Evolutionary conservation across 2,329 filamentous ascomycete genomes (phyloP), one percentile per base, ranked within the genome.

Genomic region (Diaporthe ilicicola): DNA sequence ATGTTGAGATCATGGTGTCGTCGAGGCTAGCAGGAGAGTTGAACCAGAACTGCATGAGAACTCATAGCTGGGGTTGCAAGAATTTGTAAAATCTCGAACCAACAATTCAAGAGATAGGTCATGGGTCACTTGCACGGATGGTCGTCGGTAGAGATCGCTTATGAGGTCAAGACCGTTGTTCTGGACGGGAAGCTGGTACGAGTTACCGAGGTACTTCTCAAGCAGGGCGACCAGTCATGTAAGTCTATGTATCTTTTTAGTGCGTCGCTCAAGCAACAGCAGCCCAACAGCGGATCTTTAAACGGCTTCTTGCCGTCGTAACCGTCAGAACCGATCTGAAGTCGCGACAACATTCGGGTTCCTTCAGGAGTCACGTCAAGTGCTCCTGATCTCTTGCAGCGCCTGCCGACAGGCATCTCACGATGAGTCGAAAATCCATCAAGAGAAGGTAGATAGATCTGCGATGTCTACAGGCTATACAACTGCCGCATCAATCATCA

Each of bases 391-490:
- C 34, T 24, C 2, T 29, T 10, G 9, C 32, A 10, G 6, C 13
- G 12, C 32, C 37, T 24, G 42, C 24, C 32, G 27, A 46, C 29
- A 19, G n/a, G 6, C 3, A 27, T 15, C n/a, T 8, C 53, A 59
- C 29, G 29, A 68, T 59, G 65, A 68, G 29, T n/a, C 24, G 9
- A 3, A 39, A 13, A 8, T n/a, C 3, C 4, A 13, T 3, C 15
- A 46, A 32, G 29, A n/a, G 50, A 7, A 50, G 65, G 53, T 68
- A 68, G 65, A 39, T 68, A 68, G 65, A 39, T 32, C 22, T n/a
- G n/a, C 39, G 13, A 59, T 37, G 29, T 22, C 42, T 34, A 10
- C 4, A 34, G 53, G 17, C 42, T n/a, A 12, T 17, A 22, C 22
- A 59, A 68, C 4, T 56, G 51, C 39, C 65, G 51, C 51, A 13